phyloP scores from a whole-genome alignment of 1,139 yeast species.

The Geotrichum europaeum region DNA sequence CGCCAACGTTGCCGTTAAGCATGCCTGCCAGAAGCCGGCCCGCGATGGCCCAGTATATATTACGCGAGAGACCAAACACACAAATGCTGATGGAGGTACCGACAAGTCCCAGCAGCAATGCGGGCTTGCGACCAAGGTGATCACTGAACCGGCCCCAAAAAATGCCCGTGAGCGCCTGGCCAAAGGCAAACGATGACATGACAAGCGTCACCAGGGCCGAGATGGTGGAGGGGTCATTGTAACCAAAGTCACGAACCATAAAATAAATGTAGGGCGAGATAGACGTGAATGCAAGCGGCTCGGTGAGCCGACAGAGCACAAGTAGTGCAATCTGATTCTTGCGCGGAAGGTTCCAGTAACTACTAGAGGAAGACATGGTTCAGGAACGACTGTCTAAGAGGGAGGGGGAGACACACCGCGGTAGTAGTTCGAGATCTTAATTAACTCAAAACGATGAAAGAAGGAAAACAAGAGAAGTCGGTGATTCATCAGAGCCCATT shows the following conservation, averaged over 20 bases:
- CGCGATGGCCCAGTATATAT: conserved; percentile 45
- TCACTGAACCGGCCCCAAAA: conserved; percentile 56
- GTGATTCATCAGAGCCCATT: not conserved
- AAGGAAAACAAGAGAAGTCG: not conserved
- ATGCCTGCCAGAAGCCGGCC: conserved; percentile 51
- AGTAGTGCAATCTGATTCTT: conserved; percentile 28
- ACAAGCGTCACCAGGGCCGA: conserved; percentile 46
- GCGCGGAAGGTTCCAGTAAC: conserved; percentile 28
- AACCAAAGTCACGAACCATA: conserved; percentile 53
- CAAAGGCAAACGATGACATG: conserved; percentile 48
- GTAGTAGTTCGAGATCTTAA: not conserved
- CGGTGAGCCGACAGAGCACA: conserved; percentile 42
- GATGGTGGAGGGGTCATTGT: conserved; percentile 47
- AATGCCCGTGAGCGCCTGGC: conserved; percentile 49
- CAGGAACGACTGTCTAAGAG: not conserved
- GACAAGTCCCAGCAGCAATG: conserved; percentile 44
- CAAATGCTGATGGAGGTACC: conserved; percentile 48
- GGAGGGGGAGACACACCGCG: not conserved
- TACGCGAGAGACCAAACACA: conserved; percentile 47
- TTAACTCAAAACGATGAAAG: not conserved
- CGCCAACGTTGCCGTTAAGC: conserved; percentile 56
- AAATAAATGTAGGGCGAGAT: conserved; percentile 57
- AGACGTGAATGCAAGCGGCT: conserved; percentile 58
- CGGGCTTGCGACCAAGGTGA: conserved; percentile 48
- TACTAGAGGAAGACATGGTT: conserved; percentile 17